These are phyloP conservation scores for Penicillium parvum DNA, from an alignment of 495 filamentous ascomycete genomes.

Conservation along the genomic window DNA sequence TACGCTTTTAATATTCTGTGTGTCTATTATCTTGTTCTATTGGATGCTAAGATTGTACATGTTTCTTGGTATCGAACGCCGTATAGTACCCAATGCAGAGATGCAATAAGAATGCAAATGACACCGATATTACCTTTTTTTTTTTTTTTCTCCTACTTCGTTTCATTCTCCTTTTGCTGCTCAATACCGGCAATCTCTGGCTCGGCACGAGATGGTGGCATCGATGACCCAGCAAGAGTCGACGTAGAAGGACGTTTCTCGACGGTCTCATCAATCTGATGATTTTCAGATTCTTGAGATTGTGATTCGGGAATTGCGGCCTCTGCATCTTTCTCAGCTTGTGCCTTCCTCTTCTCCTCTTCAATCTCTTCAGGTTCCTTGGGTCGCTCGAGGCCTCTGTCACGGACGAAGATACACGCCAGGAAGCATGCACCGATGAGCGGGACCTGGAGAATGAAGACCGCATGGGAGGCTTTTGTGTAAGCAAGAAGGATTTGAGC, in stretches of 20 bases:
- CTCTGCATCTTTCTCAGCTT: slow-evolving; percentile 21
- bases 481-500: slow-evolving; percentile 45
- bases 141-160: neutral
- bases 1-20: too few relatives aligned
- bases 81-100: slow-evolving; percentile 4
- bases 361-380: slow-evolving; percentile 43
- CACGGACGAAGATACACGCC: slow-evolving; percentile 49
- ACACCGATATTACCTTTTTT: too few relatives aligned
- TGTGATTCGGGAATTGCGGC: slow-evolving; percentile 7
- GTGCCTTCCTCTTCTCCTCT: slow-evolving; percentile 22
- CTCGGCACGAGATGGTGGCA: slow-evolving; percentile 15
- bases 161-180: slow-evolving; percentile 2
- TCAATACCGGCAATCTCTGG: neutral
- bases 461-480: slow-evolving; percentile 45
- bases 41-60: neutral
- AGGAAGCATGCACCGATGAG: slow-evolving; percentile 51
- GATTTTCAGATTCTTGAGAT: neutral
- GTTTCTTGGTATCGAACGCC: slow-evolving; percentile 15
- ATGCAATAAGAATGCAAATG: neutral
- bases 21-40: neutral
- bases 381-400: slow-evolving; percentile 48
- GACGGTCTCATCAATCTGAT: neutral
- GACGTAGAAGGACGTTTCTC: slow-evolving; percentile 18
- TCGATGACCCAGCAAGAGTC: slow-evolving; percentile 19
- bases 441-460: slow-evolving; percentile 53